Evolutionary conservation across 2,329 filamentous ascomycete species (phyloP), one percentile per base, ranked within the genome.

Genomic region (Diplodia scrobiculata): DNA sequence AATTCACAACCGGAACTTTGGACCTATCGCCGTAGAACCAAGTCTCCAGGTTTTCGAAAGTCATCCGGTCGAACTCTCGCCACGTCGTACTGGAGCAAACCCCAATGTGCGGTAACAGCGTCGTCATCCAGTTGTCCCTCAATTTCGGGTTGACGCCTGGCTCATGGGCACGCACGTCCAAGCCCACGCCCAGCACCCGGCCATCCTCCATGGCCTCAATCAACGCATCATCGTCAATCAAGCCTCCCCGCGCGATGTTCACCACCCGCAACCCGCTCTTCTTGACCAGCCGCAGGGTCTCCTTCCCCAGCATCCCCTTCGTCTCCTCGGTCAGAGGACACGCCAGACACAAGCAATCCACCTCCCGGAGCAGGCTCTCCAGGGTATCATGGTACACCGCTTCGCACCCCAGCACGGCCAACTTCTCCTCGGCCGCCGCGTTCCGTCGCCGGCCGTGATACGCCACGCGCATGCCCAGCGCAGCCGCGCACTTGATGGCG

Each of bases 91-190:
- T 32, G 38, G 55, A 60, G 27, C 55, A 60, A 32, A 60, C 55
- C 19, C 85, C 85, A 68, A 87, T 83, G 70, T 87, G 85, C 51
- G 85, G 85, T 68, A 87, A 73, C 69, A 87, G 70, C 70, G 87
- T 84, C 5, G 78, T 79, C 63, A 83, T 83, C 70, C 80, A 78
- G 63, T 82, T 76, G 41, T 80, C 78, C 54, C 84, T 68, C 58
- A 84, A 72, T 0, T 82, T 84, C 1, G 79, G 77, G 68, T 87
- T 80, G 52, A 83, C 79, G 68, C 79, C 82, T 29, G 82, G 83
- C 74, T 87, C 85, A 55, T 82, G 77, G 71, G 87, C 84, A 66
- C 82, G 87, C 7, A 87, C 84, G 68, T 87, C 85, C 36, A 87
- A 71, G 0, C 84, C 85, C 0, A 79, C 83, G 2, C 82, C 81